Percentiles rank a stretch among this genome's conserved stretches.
Evolutionary conservation across 2,329 filamentous ascomycete genomes (phyloP).

Genomic region (Pseudocercospora crystallina): DNA sequence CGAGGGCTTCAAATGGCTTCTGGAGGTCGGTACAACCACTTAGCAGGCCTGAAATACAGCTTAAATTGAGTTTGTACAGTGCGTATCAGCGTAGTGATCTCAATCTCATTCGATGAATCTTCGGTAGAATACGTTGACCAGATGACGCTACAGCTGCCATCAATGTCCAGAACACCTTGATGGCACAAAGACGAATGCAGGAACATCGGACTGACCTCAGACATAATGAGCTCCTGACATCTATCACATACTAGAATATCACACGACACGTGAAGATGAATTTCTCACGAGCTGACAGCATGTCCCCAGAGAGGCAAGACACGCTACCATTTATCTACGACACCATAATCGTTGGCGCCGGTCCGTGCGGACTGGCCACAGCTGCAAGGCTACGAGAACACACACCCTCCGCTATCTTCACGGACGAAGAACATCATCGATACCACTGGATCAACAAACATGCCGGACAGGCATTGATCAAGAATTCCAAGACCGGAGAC

Average conservation of each 20-base stretch:
- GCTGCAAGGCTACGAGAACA: slow-evolving; percentile 70
- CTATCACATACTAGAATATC: neutral
- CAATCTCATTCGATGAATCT: slow-evolving; percentile 2
- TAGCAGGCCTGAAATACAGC: too few relatives aligned
- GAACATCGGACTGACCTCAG: neutral
- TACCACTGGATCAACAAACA: slow-evolving; percentile 75
- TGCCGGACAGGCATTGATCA: slow-evolving; percentile 59
- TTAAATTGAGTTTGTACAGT: too few relatives aligned
- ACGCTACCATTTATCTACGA: slow-evolving; percentile 50
- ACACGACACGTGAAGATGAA: slow-evolving; percentile 4
- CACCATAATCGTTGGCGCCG: slow-evolving; percentile 71
- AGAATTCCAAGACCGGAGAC: slow-evolving; percentile 49
- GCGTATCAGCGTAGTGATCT: too few relatives aligned
- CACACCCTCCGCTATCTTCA: slow-evolving; percentile 76
- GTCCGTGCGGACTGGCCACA: slow-evolving; percentile 72
- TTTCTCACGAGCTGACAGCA: slow-evolving; percentile 17
- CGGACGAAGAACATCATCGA: slow-evolving; percentile 77
- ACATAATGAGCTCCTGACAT: neutral
- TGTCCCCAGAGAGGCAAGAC: slow-evolving; percentile 18
- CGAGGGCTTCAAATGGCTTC: slow-evolving; percentile 9
- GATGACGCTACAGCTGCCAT: slow-evolving; percentile 10
- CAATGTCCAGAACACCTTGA: slow-evolving; percentile 15
- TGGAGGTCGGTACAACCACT: neutral
- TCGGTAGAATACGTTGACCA: slow-evolving; percentile 1
- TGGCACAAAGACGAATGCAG: slow-evolving; percentile 3